Evolutionary conservation across 1,284 basidiomycete species (phyloP), one percentile per base, ranked within the genome.

Genomic region (Microbotryomycetes sp.): DNA sequence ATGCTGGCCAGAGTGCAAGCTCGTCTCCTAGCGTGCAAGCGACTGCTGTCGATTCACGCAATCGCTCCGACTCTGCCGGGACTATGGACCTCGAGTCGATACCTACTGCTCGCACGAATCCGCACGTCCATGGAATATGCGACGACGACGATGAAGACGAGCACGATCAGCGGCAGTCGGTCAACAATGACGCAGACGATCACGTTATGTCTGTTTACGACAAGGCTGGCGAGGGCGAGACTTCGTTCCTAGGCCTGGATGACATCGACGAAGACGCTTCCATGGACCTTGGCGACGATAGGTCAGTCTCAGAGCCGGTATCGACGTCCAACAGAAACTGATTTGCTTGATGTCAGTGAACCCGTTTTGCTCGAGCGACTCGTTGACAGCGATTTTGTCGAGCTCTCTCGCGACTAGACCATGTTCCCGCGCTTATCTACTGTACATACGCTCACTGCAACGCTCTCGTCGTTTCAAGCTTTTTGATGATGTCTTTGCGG

Each of bases 331-430:
- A 35, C 21, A 2, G 31, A 21, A 41, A 48, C 13, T 41, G 11
- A 11, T 41, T 41, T 11, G 18, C 35, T 9, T 18, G 35, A 41
- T 41, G 9, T 18, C 9, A 41, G 35, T 41, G 35, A 41, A 41
- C 35, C 35, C 11, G 35, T 41, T 9, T 18, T 41, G 18, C 35
- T 41, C 35, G 35, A 41, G 35, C 9, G 35, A 16, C 54, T 47
- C 47, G 60, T 54, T 5, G 60, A 41, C n/a, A 57, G 55, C 11
- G 54, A 56, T 21, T 62, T 59, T 27, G 49, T 62, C 30, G 61
- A 62, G 27, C 45, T 62, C 0, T 54, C 60, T 26, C 18, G 45
- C 18, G 50, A 45, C 3, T 60, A 26, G 45, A n/a, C 26, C 4
- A 15, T 7, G 24, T 6, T 51, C 23, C 11, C 45, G 15, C 26